phyloP scores from a whole-genome alignment of 1,284 basidiomycete species.

The Cutaneotrichosporon sp. region DNA sequence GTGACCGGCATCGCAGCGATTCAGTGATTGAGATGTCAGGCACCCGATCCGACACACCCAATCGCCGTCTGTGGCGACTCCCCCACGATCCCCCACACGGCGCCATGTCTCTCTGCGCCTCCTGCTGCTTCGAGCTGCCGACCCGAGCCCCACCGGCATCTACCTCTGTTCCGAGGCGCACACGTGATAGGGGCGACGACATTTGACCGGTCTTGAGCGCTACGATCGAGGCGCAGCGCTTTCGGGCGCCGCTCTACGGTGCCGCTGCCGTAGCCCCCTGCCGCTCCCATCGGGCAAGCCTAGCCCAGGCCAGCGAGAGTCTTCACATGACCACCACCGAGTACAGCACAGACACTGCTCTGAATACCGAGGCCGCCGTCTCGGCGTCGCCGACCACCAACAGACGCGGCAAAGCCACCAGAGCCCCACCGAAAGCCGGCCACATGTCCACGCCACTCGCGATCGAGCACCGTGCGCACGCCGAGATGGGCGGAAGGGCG shows the following conservation, averaged over 20 bases:
- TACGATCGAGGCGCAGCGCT: not conserved
- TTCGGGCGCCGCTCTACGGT: not conserved
- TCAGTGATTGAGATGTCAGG: conserved; percentile 1
- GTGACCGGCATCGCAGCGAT: not conserved
- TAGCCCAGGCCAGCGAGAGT: too few species aligned
- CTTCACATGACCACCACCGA: not conserved
- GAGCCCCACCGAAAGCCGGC: not conserved
- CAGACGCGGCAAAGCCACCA: not conserved
- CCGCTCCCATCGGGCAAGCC: too few species aligned
- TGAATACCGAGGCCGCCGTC: not conserved
- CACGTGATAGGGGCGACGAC: not conserved
- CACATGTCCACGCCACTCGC: not conserved
- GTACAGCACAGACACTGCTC: not conserved
- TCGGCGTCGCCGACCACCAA: not conserved
- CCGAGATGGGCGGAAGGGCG: too few species aligned
- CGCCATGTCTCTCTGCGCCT: too few species aligned
- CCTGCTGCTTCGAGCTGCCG: too few species aligned
- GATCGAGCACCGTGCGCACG: not conserved
- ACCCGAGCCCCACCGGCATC: not conserved
- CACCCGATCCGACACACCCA: conserved; percentile 9
- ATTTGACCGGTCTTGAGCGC: too few species aligned
- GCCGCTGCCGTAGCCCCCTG: too few species aligned
- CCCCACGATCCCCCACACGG: not conserved
- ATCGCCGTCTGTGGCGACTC: not conserved
- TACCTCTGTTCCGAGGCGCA: not conserved